These are phyloP conservation scores for Musa schizocarpa DNA, from an alignment of 176 grass and related monocot species.

Conservation along the genomic window DNA sequence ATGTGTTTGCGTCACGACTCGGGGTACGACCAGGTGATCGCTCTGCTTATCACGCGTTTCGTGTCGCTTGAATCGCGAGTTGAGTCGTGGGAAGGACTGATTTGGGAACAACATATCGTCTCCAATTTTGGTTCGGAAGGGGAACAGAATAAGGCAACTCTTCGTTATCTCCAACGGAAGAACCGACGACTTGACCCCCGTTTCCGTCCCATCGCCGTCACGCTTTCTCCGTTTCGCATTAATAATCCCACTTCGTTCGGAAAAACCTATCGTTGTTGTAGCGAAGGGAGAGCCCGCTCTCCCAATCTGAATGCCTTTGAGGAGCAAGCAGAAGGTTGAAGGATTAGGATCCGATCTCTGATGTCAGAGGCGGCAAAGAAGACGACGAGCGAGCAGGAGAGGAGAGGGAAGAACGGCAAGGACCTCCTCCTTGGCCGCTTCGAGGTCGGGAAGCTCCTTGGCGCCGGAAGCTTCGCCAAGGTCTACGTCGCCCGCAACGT, in stretches of 20 bases:
- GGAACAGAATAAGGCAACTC: too few relatives aligned
- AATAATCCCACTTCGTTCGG: background rate
- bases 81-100: too few relatives aligned
- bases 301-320: background rate
- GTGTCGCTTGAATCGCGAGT: too few relatives aligned
- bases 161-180: too few relatives aligned
- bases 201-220: background rate
- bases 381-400: constrained; percentile 19
- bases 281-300: background rate
- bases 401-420: constrained; percentile 1
- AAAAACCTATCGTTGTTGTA: too few relatives aligned
- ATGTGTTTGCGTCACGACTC: too few relatives aligned
- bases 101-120: too few relatives aligned
- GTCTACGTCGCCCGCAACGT: constrained; percentile 76
- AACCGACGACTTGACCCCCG: too few relatives aligned
- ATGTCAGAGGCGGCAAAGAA: background rate
- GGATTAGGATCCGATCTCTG: background rate
- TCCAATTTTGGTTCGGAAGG: too few relatives aligned
- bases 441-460: constrained; percentile 73
- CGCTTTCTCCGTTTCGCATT: background rate
- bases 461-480: constrained; percentile 84
- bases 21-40: too few relatives aligned
- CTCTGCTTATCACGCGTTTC: too few relatives aligned
- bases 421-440: constrained; percentile 74
- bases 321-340: background rate